Evolutionary conservation across 2,329 filamentous ascomycete genomes (phyloP).

Genomic region (Westerdykella sp.): DNA sequence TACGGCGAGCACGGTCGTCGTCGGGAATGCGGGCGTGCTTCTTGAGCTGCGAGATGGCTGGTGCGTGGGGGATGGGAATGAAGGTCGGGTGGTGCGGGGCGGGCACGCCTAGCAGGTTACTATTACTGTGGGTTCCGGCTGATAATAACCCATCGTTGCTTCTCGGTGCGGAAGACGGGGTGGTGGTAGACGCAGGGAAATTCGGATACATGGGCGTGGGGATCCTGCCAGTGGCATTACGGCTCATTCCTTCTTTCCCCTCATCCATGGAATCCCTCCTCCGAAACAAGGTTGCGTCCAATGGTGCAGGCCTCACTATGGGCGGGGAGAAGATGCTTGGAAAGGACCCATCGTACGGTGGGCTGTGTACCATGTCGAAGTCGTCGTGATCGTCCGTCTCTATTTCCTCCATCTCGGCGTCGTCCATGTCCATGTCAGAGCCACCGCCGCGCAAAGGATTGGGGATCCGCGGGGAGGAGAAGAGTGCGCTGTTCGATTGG

Average conservation of each 20-base stretch:
- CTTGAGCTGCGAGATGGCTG: conserved; percentile 15
- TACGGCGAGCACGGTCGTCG: conserved; percentile 25
- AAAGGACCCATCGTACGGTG: conserved; percentile 32
- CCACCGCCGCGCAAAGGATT: conserved; percentile 11
- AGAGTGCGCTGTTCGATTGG: too few relatives aligned
- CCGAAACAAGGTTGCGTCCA: conserved; percentile 25
- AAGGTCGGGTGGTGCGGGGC: not conserved
- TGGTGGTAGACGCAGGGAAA: conserved; percentile 18
- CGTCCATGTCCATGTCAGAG: conserved; percentile 35
- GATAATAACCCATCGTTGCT: not conserved
- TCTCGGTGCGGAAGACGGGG: not conserved
- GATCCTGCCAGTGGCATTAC: conserved; percentile 22
- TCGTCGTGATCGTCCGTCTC: conserved; percentile 30
- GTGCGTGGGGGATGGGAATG: conserved; percentile 10
- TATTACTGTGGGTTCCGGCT: not conserved
- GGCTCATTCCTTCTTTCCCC: conserved; percentile 3
- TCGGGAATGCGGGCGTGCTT: conserved; percentile 12
- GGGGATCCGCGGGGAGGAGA: too few relatives aligned
- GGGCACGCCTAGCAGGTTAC: not conserved
- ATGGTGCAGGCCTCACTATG: conserved; percentile 31
- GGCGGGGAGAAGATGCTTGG: conserved; percentile 6
- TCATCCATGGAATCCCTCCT: too few relatives aligned
- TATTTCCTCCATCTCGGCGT: conserved; percentile 3
- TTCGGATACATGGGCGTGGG: conserved; percentile 38
- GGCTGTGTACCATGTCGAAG: conserved; percentile 25